phyloP scores from a whole-genome alignment of 345 rosid species.

The Brassica cretica region DNA sequence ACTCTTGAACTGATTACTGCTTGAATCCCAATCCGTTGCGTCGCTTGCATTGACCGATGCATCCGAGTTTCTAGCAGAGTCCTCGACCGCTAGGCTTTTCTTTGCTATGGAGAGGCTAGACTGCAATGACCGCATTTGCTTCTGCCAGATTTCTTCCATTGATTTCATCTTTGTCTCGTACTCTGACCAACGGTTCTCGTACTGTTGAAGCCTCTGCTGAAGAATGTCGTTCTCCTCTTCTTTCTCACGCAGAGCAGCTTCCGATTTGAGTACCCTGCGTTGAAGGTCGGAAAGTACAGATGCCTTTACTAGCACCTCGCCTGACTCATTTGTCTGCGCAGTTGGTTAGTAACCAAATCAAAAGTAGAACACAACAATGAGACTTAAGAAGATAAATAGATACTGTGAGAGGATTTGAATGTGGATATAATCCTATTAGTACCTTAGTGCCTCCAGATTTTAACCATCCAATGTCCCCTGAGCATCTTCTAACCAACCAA shows the following conservation, averaged over 20 bases:
- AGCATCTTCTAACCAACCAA: constrained; percentile 92
- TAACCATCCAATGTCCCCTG: constrained; percentile 69
- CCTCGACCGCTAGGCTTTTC: constrained; percentile 87
- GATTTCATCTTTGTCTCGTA: constrained; percentile 96
- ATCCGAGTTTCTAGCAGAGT: constrained; percentile 83
- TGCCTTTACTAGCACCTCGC: constrained; percentile 84
- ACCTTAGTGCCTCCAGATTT: constrained; percentile 63
- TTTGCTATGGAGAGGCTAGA: constrained; percentile 97
- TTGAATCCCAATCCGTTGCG: constrained; percentile 77
- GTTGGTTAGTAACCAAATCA: neutral
- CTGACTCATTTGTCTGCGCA: constrained; percentile 64
- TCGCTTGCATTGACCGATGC: constrained; percentile 86
- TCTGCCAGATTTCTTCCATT: constrained; percentile 99
- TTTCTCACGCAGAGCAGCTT: constrained; percentile 81
- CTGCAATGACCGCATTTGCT: constrained; percentile 95
- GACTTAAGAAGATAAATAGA: neutral
- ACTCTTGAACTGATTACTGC: constrained; percentile 51
- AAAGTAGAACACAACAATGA: neutral
- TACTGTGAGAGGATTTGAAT: constrained; percentile 4
- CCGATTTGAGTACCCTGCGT: constrained; percentile 87
- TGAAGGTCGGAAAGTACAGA: constrained; percentile 88
- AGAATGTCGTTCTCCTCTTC: constrained; percentile 97
- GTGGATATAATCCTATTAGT: neutral
- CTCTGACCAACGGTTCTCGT: constrained; percentile 95
- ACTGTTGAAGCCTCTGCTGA: constrained; percentile 90